Evolutionary conservation across 2,329 filamentous ascomycete species (phyloP).

Genomic region (Aspergillus fumigatus): DNA sequence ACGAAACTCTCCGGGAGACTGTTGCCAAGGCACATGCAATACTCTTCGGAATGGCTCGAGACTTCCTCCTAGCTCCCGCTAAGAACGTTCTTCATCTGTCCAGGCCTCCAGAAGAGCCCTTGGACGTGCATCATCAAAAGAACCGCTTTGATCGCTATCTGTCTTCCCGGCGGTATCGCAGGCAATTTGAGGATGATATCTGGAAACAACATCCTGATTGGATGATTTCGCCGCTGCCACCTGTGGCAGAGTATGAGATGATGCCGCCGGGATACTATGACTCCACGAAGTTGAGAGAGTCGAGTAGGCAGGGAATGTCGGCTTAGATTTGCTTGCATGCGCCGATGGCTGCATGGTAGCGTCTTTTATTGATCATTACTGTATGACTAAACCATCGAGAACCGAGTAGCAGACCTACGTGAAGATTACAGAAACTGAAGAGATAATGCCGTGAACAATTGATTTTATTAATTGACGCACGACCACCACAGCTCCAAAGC

Average conservation of each 20-base stretch:
- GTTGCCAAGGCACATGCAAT: conserved; percentile 23
- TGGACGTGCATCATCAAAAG: conserved; percentile 5
- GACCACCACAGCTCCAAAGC: conserved; percentile 6
- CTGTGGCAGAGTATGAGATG: conserved; percentile 8
- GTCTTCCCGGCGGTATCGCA: conserved; percentile 14
- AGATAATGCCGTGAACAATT: conserved; percentile 9
- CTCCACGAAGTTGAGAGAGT: conserved; percentile 8
- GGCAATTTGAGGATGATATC: conserved; percentile 26
- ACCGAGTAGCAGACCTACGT: not conserved
- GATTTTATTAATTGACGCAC: conserved; percentile 9
- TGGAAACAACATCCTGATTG: conserved; percentile 24
- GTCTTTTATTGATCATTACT: not conserved
- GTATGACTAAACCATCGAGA: not conserved
- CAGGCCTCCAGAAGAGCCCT: not conserved
- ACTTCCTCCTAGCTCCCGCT: conserved; percentile 20
- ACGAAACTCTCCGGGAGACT: conserved; percentile 23
- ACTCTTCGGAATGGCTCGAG: conserved; percentile 15
- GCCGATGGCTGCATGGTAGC: not conserved
- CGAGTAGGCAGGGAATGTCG: not conserved
- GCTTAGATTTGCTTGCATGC: not conserved
- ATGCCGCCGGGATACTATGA: conserved; percentile 3
- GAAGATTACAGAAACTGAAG: not conserved
- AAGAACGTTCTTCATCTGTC: conserved; percentile 7
- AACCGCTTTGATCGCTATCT: conserved; percentile 25
- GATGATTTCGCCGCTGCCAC: conserved; percentile 8